Evolutionary conservation across 2,329 filamentous ascomycete species (phyloP).

Genomic region (Fusarium luffae): DNA sequence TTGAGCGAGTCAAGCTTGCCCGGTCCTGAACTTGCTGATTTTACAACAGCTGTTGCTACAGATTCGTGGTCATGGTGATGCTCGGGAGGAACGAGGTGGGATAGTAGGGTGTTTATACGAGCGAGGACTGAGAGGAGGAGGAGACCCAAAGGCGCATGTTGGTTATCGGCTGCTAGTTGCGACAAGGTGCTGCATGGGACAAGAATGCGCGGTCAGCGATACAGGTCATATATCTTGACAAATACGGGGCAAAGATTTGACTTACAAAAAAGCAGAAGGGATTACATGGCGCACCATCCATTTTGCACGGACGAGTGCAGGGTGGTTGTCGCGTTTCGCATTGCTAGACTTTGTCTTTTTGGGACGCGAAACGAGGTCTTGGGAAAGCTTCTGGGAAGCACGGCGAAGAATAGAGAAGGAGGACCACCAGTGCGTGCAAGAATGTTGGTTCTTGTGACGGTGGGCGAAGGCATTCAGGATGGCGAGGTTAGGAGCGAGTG

Average conservation of each 20-base stretch:
- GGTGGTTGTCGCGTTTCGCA: slow-evolving; percentile 15
- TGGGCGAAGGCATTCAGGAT: slow-evolving; percentile 80
- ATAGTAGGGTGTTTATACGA: slow-evolving; percentile 62
- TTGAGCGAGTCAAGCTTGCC: not conserved
- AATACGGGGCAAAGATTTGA: not conserved
- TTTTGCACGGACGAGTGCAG: slow-evolving; percentile 38
- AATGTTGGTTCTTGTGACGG: slow-evolving; percentile 93
- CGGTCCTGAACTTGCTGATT: not conserved
- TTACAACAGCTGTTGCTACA: not conserved
- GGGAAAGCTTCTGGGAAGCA: slow-evolving; percentile 65
- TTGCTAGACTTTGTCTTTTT: slow-evolving; percentile 22
- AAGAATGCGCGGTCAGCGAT: slow-evolving; percentile 8
- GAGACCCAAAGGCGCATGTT: slow-evolving; percentile 77
- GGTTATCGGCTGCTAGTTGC: slow-evolving; percentile 75
- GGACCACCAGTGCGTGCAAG: slow-evolving; percentile 81
- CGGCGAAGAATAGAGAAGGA: slow-evolving; percentile 79
- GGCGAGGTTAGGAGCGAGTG: slow-evolving; percentile 56
- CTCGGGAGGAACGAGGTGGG: slow-evolving; percentile 47
- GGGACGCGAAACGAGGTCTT: slow-evolving; percentile 35
- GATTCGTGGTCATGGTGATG: not conserved
- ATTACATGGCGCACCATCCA: slow-evolving; percentile 49
- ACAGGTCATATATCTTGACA: not conserved
- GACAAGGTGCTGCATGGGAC: slow-evolving; percentile 67
- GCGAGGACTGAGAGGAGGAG: slow-evolving; percentile 74
- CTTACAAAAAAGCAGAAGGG: slow-evolving; percentile 53